Base-by-base conservation (phyloP, 257 asterid species). In the Ehretia macrophylla region DNA sequence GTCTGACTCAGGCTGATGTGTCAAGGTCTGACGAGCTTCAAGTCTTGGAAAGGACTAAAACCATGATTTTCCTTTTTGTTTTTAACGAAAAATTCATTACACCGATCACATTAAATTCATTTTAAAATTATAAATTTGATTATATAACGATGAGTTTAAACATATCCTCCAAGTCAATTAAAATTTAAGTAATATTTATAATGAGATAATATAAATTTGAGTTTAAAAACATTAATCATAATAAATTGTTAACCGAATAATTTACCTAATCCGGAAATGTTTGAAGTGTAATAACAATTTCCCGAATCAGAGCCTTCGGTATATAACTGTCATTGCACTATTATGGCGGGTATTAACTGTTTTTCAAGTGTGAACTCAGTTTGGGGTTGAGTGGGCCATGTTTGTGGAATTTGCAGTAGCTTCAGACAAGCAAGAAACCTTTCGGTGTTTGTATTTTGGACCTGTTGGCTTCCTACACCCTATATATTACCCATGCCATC, bases 1-100 rank as follows among this genome's bases (percentile, higher is more conserved):
- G 81, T 75, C 81, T n/a, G 68, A 75, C 77, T 75, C 84, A 78
- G 55, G 74, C 52, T 72, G 84, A 78, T 75, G 81, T 75, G 84
- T 72, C 18, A 57, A 53, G 62, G 47, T 22, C 60, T 42, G 22
- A 57, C 39, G 51, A 18, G 66, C 22, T 69, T 65, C 79, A 65
- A 62, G 55, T 64, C 68, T 72, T 49, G 17, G 10, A 13, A 14
- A 70, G 39, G 68, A 59, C 45, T 21, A n/a, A n/a, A 17, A 57
- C 64, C 49, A 38, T 18, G 37, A 17, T 27, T 13, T 55, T 55
- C 17, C 14, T 37, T 56, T 35, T 54, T 11, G n/a, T n/a, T n/a
- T n/a, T n/a, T n/a, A n/a, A n/a, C n/a, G n/a, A n/a, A n/a, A n/a
- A n/a, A n/a, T n/a, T n/a, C n/a, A n/a, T n/a, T n/a, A n/a, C n/a